A percentile compares a stretch with the other conserved stretches of the same genome.
phyloP scores from a whole-genome alignment of 768 basidiomycete genomes.

The Phylloporus sp. region DNA sequence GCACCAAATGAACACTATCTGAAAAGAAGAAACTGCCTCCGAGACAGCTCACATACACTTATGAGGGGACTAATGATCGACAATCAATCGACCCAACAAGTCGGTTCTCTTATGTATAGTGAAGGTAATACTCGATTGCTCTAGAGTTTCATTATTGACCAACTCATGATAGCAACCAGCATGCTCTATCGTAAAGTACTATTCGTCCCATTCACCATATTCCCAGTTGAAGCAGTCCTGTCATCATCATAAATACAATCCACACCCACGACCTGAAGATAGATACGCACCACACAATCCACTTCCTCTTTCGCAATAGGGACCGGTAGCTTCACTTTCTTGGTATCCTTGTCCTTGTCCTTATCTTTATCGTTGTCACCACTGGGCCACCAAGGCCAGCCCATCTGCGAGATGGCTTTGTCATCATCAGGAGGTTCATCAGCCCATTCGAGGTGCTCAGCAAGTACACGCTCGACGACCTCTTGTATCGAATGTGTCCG shows the following conservation, averaged over 20 bases:
- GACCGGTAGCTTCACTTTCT: constrained; percentile 33
- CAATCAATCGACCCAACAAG: neutral
- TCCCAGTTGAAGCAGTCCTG: constrained; percentile 79
- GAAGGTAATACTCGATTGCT: no score
- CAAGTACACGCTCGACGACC: constrained; percentile 63
- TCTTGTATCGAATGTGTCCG: constrained; percentile 69
- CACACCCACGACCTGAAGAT: neutral
- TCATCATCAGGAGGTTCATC: constrained; percentile 19
- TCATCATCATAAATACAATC: neutral
- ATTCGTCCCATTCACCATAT: constrained; percentile 41
- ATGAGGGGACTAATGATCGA: neutral
- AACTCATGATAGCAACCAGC: neutral
- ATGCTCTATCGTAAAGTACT: neutral
- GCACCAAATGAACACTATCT: neutral
- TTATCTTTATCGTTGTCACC: constrained; percentile 31
- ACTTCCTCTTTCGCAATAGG: constrained; percentile 50
- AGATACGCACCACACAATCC: constrained; percentile 57
- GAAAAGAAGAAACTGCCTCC: no score
- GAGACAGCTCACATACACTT: neutral
- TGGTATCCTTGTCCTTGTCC: constrained; percentile 20
- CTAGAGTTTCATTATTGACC: neutral
- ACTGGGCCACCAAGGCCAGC: constrained; percentile 30
- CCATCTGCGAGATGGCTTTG: neutral
- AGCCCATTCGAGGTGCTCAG: constrained; percentile 51
- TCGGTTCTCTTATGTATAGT: no score